Base-by-base conservation (phyloP, 1,284 basidiomycete species). In the Malassezia pachydermatis region DNA sequence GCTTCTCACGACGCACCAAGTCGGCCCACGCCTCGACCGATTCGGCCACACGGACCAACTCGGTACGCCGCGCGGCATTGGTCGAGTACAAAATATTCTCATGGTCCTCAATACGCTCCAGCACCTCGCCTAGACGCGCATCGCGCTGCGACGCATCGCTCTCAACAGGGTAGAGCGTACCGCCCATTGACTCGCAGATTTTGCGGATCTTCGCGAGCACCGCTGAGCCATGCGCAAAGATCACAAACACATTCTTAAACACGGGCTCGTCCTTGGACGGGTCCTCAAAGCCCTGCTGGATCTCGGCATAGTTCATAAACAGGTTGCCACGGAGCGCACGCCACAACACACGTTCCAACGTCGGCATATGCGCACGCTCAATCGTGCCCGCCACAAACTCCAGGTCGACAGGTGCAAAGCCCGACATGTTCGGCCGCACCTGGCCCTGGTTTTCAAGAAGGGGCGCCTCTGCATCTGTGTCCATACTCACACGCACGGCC, bases 221-320 rank as follows among this genome's bases (percentile, higher is more conserved):
- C 34, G 85, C 83, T 41, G 88, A 82, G 28, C 94, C 94, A 65
- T 99, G 94, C 0, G 92, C 94, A 68, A 99, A 99, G 73, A 99
- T 96, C 76, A 99, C 94, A 76, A 99, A 99, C 35, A 98, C 94
- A 62, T 96, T 90, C 79, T 98, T 99, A 54, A 55, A 61, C 19
- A 70, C 60, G 19, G 67, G 62, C 44, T 67, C 63, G 19, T 70
- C 73, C 2, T 84, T 84, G 35, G 77, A 78, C 13, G 88, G 83
- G 67, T 96, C 86, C 51, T 89, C 78, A 67, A 98, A 95, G 1
- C 88, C 85, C 64, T 92, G 86, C 35, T 81, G 80, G 64, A 99
- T 98, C 74, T 98, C 90, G 58, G 73, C 70, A 75, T 96, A 88
- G 76, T 98, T 98, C 90, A 98, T 96, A 78, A 95, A 99, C 25